Evolutionary conservation across 2,329 filamentous ascomycete species (phyloP).

Genomic region (Helminthosporium solani): DNA sequence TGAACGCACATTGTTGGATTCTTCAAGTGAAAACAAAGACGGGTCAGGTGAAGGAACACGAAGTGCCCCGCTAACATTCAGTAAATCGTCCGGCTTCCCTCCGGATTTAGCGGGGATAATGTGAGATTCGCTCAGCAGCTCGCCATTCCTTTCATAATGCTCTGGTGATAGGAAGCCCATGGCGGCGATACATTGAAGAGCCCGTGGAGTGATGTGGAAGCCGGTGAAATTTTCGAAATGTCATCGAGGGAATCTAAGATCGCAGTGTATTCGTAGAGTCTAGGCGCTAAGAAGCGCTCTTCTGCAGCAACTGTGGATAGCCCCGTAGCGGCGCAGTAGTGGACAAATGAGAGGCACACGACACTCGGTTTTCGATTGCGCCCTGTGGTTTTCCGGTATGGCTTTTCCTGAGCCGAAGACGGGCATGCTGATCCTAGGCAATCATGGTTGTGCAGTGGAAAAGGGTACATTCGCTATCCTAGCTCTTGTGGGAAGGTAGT

Average conservation of each 20-base stretch:
- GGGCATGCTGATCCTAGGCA: not conserved
- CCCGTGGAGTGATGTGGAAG: slow-evolving; percentile 5
- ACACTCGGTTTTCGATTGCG: slow-evolving; percentile 9
- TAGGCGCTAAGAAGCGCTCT: slow-evolving; percentile 16
- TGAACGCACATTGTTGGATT: slow-evolving; percentile 30
- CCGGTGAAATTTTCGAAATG: slow-evolving; percentile 14
- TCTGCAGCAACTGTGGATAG: slow-evolving; percentile 24
- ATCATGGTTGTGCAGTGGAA: not conserved
- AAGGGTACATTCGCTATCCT: too few relatives aligned
- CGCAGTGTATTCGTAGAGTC: not conserved
- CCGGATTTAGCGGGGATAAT: slow-evolving; percentile 26
- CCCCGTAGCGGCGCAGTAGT: slow-evolving; percentile 11
- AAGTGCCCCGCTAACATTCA: slow-evolving; percentile 31
- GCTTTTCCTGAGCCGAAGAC: not conserved
- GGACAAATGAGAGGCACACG: slow-evolving; percentile 26
- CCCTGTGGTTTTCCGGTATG: slow-evolving; percentile 11
- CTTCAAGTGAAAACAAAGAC: slow-evolving; percentile 38
- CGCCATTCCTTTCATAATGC: slow-evolving; percentile 22
- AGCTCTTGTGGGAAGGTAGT: too few relatives aligned
- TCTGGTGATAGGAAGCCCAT: slow-evolving; percentile 27
- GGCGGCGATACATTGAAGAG: slow-evolving; percentile 16
- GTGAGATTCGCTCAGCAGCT: slow-evolving; percentile 6
- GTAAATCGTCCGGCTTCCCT: slow-evolving; percentile 29
- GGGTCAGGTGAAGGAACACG: slow-evolving; percentile 36
- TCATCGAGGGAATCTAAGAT: slow-evolving; percentile 5